Evolutionary conservation across 805 yeast genomes (phyloP).

Genomic region (Yamadazyma laniorum): DNA sequence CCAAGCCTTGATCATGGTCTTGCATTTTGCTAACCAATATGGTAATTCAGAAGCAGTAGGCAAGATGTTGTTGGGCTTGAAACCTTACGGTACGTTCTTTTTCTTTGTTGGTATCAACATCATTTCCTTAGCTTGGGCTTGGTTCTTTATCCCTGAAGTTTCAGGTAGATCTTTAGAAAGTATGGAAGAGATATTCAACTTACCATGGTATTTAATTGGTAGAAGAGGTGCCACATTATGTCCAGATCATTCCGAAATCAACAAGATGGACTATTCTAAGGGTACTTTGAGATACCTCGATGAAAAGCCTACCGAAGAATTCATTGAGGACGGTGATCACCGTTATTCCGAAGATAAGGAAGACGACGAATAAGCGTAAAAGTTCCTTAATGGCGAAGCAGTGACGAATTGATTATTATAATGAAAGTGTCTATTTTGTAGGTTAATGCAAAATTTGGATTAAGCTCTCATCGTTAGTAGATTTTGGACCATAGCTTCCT

Average conservation of each 20-base stretch:
- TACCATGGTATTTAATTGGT: slow-evolving; percentile 60
- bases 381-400: too few relatives aligned
- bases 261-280: slow-evolving; percentile 24
- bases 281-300: slow-evolving; percentile 16
- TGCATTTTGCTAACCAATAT: slow-evolving; percentile 57
- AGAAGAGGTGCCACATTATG: slow-evolving; percentile 51
- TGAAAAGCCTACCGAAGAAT: slow-evolving; percentile 10
- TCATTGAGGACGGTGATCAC: slow-evolving; percentile 12
- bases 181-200: slow-evolving; percentile 50
- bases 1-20: slow-evolving; percentile 50
- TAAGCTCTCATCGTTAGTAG: too few relatives aligned
- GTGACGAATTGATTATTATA: too few relatives aligned
- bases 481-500: too few relatives aligned
- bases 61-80: slow-evolving; percentile 45
- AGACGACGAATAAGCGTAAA: slow-evolving; percentile 8
- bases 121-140: slow-evolving; percentile 45
- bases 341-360: slow-evolving; percentile 14
- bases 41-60: slow-evolving; percentile 59
- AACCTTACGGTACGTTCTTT: slow-evolving; percentile 50
- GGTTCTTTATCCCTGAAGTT: slow-evolving; percentile 52
- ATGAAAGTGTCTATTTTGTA: too few relatives aligned
- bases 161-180: slow-evolving; percentile 49
- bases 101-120: slow-evolving; percentile 46
- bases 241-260: slow-evolving; percentile 49
- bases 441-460: too few relatives aligned